A percentile compares a stretch with the other conserved stretches of the same genome.
These are phyloP conservation scores for Cryphonectria carpinicola DNA, from an alignment of 2,329 filamentous ascomycete genomes.

Conservation along the genomic window DNA sequence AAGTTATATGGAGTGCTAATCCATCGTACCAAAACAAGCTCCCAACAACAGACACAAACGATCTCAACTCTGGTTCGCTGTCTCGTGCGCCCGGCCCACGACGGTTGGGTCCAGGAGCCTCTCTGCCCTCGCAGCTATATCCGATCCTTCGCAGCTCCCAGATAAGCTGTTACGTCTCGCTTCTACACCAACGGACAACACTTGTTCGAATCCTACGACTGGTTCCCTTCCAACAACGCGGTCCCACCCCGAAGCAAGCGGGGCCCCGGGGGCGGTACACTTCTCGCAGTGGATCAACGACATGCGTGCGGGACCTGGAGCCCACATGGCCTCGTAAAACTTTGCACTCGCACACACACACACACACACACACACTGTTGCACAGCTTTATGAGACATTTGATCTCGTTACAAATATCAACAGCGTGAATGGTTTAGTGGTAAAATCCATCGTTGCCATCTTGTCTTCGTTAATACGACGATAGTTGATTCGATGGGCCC, in stretches of 20 bases:
- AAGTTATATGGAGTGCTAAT: not conserved
- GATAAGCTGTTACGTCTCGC: no score
- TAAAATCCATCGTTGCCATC: conserved; percentile 22
- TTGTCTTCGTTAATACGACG: not conserved
- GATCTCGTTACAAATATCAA: not conserved
- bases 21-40: not conserved
- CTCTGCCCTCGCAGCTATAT: not conserved
- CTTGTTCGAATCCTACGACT: not conserved
- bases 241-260: not conserved
- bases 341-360: not conserved
- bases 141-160: not conserved
- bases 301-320: not conserved
- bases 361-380: not conserved
- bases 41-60: not conserved
- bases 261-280: not conserved
- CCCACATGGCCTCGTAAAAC: not conserved
- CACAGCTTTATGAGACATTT: not conserved
- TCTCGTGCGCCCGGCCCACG: not conserved
- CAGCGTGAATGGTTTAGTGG: conserved; percentile 19
- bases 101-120: not conserved
- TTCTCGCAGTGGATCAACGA: not conserved
- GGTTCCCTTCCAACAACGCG: not conserved
- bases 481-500: conserved; percentile 7
- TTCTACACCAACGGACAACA: not conserved
- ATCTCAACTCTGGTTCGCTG: not conserved